Conservation (phyloP, 2,329 filamentous ascomycete species). For the Elsinoe australis region DNA sequence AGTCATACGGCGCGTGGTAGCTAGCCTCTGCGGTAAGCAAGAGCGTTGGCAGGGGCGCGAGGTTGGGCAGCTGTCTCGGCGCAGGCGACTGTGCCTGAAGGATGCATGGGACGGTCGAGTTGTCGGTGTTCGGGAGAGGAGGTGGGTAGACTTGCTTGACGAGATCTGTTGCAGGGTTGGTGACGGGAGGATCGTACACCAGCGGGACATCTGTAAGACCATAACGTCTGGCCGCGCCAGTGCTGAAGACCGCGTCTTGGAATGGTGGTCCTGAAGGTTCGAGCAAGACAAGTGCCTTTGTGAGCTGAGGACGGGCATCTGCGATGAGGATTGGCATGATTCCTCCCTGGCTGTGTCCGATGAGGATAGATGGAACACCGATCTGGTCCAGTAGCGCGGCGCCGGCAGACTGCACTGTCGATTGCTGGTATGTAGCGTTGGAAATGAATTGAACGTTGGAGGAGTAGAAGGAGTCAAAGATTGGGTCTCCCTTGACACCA, state of each 20-base stretch:
- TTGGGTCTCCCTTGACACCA: slow-evolving; percentile 36
- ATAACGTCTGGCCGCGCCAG: slow-evolving; percentile 23
- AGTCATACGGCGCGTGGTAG: slow-evolving; percentile 49
- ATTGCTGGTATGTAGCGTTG: slow-evolving; percentile 28
- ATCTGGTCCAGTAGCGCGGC: slow-evolving; percentile 37
- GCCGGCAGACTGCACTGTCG: slow-evolving; percentile 34
- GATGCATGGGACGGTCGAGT: slow-evolving; percentile 28
- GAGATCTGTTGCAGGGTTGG: slow-evolving; percentile 23
- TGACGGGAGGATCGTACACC: slow-evolving; percentile 30
- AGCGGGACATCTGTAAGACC: slow-evolving; percentile 32
- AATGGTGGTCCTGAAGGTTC: slow-evolving; percentile 51
- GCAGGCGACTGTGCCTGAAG: slow-evolving; percentile 32
- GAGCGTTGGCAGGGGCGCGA: slow-evolving; percentile 43
- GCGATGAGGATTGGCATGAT: slow-evolving; percentile 42
- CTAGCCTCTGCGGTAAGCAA: slow-evolving; percentile 48
- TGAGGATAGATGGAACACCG: slow-evolving; percentile 35
- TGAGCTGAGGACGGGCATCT: slow-evolving; percentile 42
- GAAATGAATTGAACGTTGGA: slow-evolving; percentile 36
- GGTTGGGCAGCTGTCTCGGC: slow-evolving; percentile 41
- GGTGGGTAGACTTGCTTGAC: slow-evolving; percentile 24
- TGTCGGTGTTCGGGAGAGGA: slow-evolving; percentile 25
- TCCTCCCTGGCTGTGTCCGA: slow-evolving; percentile 47
- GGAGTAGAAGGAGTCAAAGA: slow-evolving; percentile 45
- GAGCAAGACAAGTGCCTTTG: slow-evolving; percentile 44
- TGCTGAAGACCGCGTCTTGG: slow-evolving; percentile 21